A percentile compares a stretch with the other conserved stretches of the same genome.
These are phyloP conservation scores for Cladophialophora yegresii DNA, from an alignment of 2,329 filamentous ascomycete species.

Conservation along the genomic window DNA sequence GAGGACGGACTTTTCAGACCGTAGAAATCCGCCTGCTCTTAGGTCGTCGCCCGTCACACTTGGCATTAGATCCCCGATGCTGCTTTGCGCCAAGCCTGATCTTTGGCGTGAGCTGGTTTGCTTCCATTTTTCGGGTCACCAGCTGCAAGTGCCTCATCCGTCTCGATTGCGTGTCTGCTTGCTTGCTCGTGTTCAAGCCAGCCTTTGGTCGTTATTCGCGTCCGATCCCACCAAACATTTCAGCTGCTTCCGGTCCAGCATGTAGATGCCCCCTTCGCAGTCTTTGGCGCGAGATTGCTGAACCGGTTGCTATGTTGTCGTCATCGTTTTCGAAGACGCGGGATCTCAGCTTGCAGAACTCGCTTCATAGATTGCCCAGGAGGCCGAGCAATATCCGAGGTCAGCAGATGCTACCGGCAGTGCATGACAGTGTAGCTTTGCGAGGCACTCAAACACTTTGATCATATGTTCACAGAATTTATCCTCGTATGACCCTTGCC, in stretches of 20 bases:
- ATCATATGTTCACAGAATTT: constrained; percentile 43
- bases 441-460: neutral
- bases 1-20: neutral
- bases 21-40: neutral
- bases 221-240: neutral
- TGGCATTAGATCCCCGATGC: neutral
- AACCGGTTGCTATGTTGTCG: neutral
- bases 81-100: neutral
- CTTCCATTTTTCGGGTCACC: neutral
- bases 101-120: neutral
- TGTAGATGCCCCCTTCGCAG: neutral
- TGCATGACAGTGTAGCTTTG: neutral
- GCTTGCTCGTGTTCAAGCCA: neutral
- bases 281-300: neutral
- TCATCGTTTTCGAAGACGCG: neutral
- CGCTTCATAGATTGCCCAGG: neutral
- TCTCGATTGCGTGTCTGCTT: neutral
- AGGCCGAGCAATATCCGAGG: neutral
- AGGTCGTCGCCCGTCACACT: neutral
- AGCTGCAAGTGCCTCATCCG: neutral
- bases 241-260: neutral
- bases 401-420: neutral
- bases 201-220: neutral
- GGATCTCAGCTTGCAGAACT: neutral
- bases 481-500: constrained; percentile 1